Evolutionary conservation across 208 protist species (phyloP).

Genomic region (Leishmania aethiopica): DNA sequence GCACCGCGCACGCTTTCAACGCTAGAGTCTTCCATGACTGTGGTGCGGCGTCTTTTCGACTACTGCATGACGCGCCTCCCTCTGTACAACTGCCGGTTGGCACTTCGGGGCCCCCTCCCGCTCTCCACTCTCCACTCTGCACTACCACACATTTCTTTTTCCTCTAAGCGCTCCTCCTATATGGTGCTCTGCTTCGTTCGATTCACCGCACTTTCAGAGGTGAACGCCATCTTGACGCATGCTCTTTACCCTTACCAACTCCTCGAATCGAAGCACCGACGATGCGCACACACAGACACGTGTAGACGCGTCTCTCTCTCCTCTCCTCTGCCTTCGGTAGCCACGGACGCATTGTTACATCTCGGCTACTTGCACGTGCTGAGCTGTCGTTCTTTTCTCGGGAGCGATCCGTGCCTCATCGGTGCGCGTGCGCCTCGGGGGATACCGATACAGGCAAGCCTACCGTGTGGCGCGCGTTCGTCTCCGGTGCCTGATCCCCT

Average conservation of each 20-base stretch:
- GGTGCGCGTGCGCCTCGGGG: neutral
- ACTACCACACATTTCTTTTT: neutral
- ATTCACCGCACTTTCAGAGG: neutral
- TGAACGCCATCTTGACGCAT: neutral
- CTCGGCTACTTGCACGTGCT: neutral
- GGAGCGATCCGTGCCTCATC: neutral
- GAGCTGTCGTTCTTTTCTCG: neutral
- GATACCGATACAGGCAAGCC: neutral
- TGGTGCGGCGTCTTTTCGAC: neutral
- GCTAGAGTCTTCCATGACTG: neutral
- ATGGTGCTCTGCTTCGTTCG: neutral
- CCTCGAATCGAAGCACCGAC: neutral
- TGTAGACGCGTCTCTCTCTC: neutral
- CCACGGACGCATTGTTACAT: neutral
- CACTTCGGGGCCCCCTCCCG: neutral
- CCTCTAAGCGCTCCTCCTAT: neutral
- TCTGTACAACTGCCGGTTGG: neutral
- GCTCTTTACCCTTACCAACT: neutral
- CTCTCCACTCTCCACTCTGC: neutral
- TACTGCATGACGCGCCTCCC: neutral
- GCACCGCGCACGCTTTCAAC: neutral
- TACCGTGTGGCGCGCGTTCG: neutral
- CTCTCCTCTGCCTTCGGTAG: neutral
- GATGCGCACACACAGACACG: neutral
- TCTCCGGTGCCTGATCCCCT: neutral